Percentiles rank a stretch among this genome's conserved stretches.
These are phyloP conservation scores for Metschnikowia corniflorae DNA, from an alignment of 805 yeast genomes.

Conservation along the genomic window DNA sequence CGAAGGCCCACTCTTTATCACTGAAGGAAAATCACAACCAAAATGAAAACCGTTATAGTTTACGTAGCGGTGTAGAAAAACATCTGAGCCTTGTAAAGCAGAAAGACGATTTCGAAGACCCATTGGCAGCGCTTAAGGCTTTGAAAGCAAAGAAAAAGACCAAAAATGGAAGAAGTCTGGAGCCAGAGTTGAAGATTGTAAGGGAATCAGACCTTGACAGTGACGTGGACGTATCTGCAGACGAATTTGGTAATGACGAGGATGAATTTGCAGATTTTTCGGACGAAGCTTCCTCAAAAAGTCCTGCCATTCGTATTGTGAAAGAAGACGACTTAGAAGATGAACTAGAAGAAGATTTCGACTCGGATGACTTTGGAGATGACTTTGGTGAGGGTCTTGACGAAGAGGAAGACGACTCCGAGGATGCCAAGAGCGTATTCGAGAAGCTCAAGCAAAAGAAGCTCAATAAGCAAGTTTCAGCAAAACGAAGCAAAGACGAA, in stretches of 20 bases:
- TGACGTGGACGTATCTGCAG: slow-evolving; percentile 6
- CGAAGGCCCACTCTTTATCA: background rate
- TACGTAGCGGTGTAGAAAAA: too few relatives aligned
- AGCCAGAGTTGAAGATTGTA: slow-evolving; percentile 1
- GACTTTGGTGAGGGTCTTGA: slow-evolving; percentile 6
- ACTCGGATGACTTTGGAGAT: slow-evolving; percentile 16
- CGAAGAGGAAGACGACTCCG: slow-evolving; percentile 5
- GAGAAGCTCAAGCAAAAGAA: slow-evolving; percentile 14
- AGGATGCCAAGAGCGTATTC: slow-evolving; percentile 26
- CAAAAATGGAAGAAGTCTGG: slow-evolving; percentile 5
- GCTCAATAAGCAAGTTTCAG: too few relatives aligned
- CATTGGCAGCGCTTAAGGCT: slow-evolving; percentile 17
- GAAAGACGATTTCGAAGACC: slow-evolving; percentile 12
- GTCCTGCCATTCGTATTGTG: slow-evolving; percentile 7
- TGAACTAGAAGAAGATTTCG: slow-evolving; percentile 37
- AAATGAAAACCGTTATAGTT: too few relatives aligned
- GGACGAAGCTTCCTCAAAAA: background rate
- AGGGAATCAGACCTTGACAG: slow-evolving; percentile 7
- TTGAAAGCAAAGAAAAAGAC: slow-evolving; percentile 16
- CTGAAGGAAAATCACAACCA: background rate
- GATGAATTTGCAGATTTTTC: slow-evolving; percentile 3
- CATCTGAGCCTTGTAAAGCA: too few relatives aligned
- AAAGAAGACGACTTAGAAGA: slow-evolving; percentile 20
- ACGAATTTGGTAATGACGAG: background rate
- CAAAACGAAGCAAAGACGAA: too few relatives aligned